Evolutionary conservation across 2,329 filamentous ascomycete species (phyloP), one percentile per base, ranked within the genome.

Genomic region (Apiospora koreana): DNA sequence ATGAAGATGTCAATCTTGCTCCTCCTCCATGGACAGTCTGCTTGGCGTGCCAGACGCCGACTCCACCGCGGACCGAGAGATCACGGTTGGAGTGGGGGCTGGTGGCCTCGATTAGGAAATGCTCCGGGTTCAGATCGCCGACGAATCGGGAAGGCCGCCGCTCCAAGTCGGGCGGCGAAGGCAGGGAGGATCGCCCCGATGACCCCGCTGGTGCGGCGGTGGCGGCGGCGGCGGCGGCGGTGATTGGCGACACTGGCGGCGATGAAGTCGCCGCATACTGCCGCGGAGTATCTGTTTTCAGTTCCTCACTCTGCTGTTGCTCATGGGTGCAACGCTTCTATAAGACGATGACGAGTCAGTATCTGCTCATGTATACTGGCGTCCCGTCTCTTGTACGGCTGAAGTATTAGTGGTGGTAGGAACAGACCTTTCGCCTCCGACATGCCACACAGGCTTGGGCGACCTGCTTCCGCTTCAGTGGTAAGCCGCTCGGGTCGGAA

Each of bases 401-500:
- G 54, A 14, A 16, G 16, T 45, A 23, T 25, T 3, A 4, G 41
- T n/a, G n/a, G n/a, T n/a, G 62, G 35, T 23, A 31, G 38, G 35
- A 65, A n/a, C 10, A 9, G 21, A 86, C 86, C 82, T 89, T 89
- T 72, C 85, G 85, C 66, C 83, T 85, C 5, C 88, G 85, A 73
- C 88, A 91, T 1, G 81, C 79, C 0, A 83, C 81, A 72, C 88
- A 91, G 5, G 88, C 88, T 41, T 89, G 87, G 70, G 85, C 83
- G 28, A 89, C 87, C 75, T 90, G 88, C 73, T 88, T 88, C 67
- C 88, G 81, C 80, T 91, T 91, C 69, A 88, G 81, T 5, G 87
- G 87, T 70, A 89, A 78, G 23, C 87, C 87, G 31, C 81, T 81
- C 7, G 82, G 81, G 77, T 89, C 86, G 16, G 87, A 86, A 68